These are phyloP conservation scores for Metschnikowia henanensis DNA, from an alignment of 805 yeast genomes.

Conservation along the genomic window DNA sequence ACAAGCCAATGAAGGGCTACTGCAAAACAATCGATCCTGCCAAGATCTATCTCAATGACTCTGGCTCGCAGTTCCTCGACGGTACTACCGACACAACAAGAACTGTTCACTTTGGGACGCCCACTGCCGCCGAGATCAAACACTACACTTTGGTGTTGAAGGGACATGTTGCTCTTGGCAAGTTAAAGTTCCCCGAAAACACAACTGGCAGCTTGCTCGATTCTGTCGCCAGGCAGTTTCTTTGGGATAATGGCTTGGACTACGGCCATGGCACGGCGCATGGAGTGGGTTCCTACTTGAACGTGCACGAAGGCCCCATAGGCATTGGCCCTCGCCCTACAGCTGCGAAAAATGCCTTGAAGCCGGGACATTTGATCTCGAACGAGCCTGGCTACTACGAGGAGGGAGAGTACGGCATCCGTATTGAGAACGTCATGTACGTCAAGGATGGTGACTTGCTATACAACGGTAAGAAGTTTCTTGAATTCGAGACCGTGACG, in stretches of 20 bases:
- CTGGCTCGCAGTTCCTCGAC: slow-evolving; percentile 61
- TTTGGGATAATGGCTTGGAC: slow-evolving; percentile 58
- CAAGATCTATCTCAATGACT: slow-evolving; percentile 54
- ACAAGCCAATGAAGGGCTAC: slow-evolving; percentile 51
- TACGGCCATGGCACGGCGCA: slow-evolving; percentile 67
- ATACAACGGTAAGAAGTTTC: slow-evolving; percentile 56
- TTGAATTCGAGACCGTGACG: slow-evolving; percentile 81
- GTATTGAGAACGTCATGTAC: slow-evolving; percentile 52
- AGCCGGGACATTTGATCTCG: slow-evolving; percentile 55
- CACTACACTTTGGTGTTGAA: slow-evolving; percentile 59
- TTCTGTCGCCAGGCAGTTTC: slow-evolving; percentile 55
- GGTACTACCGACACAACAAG: slow-evolving; percentile 69
- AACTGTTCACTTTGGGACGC: slow-evolving; percentile 54
- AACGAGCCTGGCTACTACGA: slow-evolving; percentile 67
- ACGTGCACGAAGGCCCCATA: slow-evolving; percentile 64
- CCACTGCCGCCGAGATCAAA: slow-evolving; percentile 44
- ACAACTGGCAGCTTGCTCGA: slow-evolving; percentile 57
- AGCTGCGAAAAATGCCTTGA: slow-evolving; percentile 43
- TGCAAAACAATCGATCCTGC: slow-evolving; percentile 52
- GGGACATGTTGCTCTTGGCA: slow-evolving; percentile 53
- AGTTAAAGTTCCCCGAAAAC: slow-evolving; percentile 52
- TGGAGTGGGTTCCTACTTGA: slow-evolving; percentile 60
- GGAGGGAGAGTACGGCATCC: slow-evolving; percentile 58
- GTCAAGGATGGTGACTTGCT: slow-evolving; percentile 41
- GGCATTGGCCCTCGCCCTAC: slow-evolving; percentile 58